Evolutionary conservation across 1,284 basidiomycete species (phyloP), one percentile per base, ranked within the genome.

Genomic region (Dichomitus squalens): DNA sequence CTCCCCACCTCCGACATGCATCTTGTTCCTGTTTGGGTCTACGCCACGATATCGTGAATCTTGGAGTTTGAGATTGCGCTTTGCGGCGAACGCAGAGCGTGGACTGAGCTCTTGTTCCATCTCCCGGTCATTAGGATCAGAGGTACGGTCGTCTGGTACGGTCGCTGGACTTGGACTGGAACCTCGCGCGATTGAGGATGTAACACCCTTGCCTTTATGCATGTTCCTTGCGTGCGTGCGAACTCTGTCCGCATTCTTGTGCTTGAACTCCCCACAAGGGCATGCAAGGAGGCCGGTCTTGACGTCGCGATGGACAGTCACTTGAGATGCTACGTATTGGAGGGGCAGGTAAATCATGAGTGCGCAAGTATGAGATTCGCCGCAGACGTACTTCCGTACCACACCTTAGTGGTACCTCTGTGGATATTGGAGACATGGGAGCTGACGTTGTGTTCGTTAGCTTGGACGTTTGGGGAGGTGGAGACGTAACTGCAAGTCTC

Each of bases 371-470:
- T 16, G 40, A 6, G 31, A 20, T 39, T 16, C 4, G n/a, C 25
- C 11, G 14, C 1, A n/a, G n/a, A 40, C 61, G 29, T 41, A 63
- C 61, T 44, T 40, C 59, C 59, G 29, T 57, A 58, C 55, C 57
- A 60, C 4, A 61, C 44, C 2, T 27, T 41, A 7, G 57, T 62
- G n/a, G 18, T 54, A 27, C 51, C 49, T 7, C 36, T 23, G 23
- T 59, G 57, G 3, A 54, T 3, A 23, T 55, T 59, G 8, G 57
- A 57, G 3, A 57, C 51, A 50, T 62, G 55, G 4, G 55, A 54
- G 21, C 44, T 23, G 23, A 62, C 23, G 20, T 59, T 59, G 55
- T 62, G 54, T 1, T 57, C 52, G 34, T 40, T 40, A 6, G 12
- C 4, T 6, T 3, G n/a, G 6, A 35, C 12, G 8, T 39, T 31